A percentile compares a stretch with the other conserved stretches of the same genome.
Evolutionary conservation across 768 basidiomycete species (phyloP).

Genomic region (Rhodotorula kratochvilovae): DNA sequence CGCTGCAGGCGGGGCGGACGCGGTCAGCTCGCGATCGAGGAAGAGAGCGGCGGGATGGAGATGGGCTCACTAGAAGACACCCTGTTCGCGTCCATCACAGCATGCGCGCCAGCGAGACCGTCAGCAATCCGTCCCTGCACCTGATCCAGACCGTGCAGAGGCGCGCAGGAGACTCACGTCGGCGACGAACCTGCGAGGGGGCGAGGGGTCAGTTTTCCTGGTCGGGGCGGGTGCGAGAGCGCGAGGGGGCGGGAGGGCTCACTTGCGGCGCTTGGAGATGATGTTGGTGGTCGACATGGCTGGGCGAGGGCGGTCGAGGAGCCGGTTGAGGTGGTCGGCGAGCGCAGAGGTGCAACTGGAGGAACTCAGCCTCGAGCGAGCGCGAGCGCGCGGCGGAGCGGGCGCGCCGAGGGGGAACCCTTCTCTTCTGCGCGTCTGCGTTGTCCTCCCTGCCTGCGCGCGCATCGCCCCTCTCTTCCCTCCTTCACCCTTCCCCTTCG

Average conservation of each 20-base stretch:
- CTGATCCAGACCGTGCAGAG: no score
- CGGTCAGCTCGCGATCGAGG: not conserved
- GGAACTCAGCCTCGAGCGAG: not conserved
- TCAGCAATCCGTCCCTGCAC: not conserved
- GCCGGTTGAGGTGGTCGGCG: constrained; percentile 24
- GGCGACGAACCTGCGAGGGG: constrained; percentile 35
- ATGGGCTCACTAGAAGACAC: constrained; percentile 39
- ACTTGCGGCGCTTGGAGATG: constrained; percentile 45
- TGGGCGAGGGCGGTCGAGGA: not conserved
- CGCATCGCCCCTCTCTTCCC: not conserved
- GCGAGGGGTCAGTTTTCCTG: not conserved
- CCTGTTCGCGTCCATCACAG: constrained; percentile 5
- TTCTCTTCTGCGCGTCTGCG: no score
- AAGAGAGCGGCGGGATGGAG: not conserved
- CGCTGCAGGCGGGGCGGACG: constrained; percentile 55
- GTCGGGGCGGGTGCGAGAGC: no score
- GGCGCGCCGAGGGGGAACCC: no score
- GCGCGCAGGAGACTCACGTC: constrained; percentile 24
- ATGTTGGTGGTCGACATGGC: constrained; percentile 32
- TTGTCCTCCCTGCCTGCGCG: no score
- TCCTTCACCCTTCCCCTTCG: not conserved
- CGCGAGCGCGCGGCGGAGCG: not conserved
- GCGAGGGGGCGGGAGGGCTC: constrained; percentile 4
- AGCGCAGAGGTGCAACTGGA: not conserved
- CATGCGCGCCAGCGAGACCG: not conserved